Evolutionary conservation across 768 basidiomycete species (phyloP).

Genomic region (Lentinula aciculospora): DNA sequence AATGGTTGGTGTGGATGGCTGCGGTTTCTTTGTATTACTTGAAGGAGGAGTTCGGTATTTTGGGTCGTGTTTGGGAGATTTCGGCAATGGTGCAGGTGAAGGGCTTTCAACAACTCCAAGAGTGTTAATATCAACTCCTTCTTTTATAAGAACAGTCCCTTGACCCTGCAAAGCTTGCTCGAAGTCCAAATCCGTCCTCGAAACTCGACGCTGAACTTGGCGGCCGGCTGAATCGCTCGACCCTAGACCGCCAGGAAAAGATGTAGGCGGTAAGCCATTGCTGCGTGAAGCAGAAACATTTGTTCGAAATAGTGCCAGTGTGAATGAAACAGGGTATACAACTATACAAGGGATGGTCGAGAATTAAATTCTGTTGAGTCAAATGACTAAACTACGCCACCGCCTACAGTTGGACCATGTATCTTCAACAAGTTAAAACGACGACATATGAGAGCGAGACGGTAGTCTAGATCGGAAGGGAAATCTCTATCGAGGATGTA

Average conservation of each 20-base stretch:
- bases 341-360: background rate
- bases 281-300: constrained; percentile 37
- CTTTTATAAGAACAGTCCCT: constrained; percentile 64
- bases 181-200: constrained; percentile 77
- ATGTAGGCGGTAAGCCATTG: constrained; percentile 35
- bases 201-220: constrained; percentile 46
- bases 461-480: background rate
- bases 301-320: constrained; percentile 65
- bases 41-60: constrained; percentile 3
- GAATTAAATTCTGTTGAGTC: background rate
- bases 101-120: constrained; percentile 50
- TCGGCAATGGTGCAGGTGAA: constrained; percentile 33
- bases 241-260: constrained; percentile 45
- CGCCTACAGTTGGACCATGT: background rate
- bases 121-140: constrained; percentile 64
- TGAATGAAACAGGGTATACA: constrained; percentile 21
- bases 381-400: background rate
- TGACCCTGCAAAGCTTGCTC: constrained; percentile 67
- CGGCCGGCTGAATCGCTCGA: constrained; percentile 37
- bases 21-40: constrained; percentile 27
- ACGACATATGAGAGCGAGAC: background rate
- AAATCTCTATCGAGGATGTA: background rate
- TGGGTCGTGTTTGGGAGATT: constrained; percentile 19
- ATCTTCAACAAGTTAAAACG: background rate
- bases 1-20: constrained; percentile 56